Percentiles rank a stretch among this genome's conserved stretches.
phyloP scores from a whole-genome alignment of 2,329 filamentous ascomycete genomes.

The Davidsoniella eucalypti region DNA sequence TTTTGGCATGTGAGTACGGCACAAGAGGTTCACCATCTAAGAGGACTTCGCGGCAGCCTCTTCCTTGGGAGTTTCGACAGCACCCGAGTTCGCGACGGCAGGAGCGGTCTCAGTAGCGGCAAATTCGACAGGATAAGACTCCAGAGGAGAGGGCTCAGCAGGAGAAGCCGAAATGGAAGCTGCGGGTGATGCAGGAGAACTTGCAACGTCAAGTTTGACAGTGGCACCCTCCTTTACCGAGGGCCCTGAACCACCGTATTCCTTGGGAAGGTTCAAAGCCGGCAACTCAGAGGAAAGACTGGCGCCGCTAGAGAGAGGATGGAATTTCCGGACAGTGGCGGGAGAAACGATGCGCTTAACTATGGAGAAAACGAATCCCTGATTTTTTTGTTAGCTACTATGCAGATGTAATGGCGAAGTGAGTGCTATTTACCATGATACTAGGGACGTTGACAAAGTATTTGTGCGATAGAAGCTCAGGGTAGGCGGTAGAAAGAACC shows the following conservation, averaged over 20 bases:
- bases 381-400: neutral
- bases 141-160: conserved; percentile 4
- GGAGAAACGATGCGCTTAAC: conserved; percentile 61
- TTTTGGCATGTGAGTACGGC: conserved; percentile 3
- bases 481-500: conserved; percentile 67
- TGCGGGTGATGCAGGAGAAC: conserved; percentile 9
- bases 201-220: conserved; percentile 17
- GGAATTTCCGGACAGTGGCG: conserved; percentile 64
- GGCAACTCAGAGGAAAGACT: conserved; percentile 47
- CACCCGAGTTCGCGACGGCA: neutral
- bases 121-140: conserved; percentile 8
- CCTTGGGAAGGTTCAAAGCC: conserved; percentile 48
- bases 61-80: neutral
- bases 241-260: conserved; percentile 60
- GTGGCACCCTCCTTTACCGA: conserved; percentile 24
- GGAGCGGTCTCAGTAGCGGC: conserved; percentile 10
- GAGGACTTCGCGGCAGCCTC: conserved; percentile 13
- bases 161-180: neutral
- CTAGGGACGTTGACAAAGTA: conserved; percentile 90
- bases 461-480: conserved; percentile 69
- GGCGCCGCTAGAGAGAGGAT: conserved; percentile 57
- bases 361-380: conserved; percentile 58
- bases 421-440: conserved; percentile 41
- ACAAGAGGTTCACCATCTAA: conserved; percentile 11
- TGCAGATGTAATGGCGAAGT: neutral